Conservation (phyloP, 1,284 basidiomycete genomes). For the Microstroma glucosiphilum region DNA sequence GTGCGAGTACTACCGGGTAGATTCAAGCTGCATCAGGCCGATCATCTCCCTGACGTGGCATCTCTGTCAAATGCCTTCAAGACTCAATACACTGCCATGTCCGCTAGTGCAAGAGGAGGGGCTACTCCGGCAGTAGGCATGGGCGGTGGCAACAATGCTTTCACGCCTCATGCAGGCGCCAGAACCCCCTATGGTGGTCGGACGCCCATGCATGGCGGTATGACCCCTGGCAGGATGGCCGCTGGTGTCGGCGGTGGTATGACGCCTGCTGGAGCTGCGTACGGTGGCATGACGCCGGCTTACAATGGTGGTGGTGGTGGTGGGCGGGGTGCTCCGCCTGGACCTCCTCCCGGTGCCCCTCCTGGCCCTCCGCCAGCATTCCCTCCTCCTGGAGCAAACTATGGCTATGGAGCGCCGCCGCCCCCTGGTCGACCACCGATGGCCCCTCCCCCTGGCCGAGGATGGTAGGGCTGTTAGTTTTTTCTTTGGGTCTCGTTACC, state of each 20-base stretch:
- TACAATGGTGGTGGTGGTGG: constrained; percentile 6
- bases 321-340: constrained; percentile 15
- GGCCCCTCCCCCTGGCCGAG: constrained; percentile 12
- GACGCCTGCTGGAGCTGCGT: constrained; percentile 8
- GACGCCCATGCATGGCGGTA: constrained; percentile 14
- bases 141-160: constrained; percentile 22
- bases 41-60: constrained; percentile 44
- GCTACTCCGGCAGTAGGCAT: constrained; percentile 31
- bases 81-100: constrained; percentile 47
- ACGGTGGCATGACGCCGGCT: background rate
- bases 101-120: constrained; percentile 30
- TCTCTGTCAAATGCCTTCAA: constrained; percentile 49
- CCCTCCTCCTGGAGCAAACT: constrained; percentile 13
- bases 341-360: constrained; percentile 20
- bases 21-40: constrained; percentile 45
- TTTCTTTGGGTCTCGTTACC: no score
- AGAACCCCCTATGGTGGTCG: constrained; percentile 17
- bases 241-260: constrained; percentile 11
- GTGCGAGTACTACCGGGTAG: constrained; percentile 47
- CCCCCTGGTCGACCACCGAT: constrained; percentile 17
- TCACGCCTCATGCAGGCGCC: constrained; percentile 10
- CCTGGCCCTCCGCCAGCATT: constrained; percentile 21
- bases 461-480: background rate
- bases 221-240: constrained; percentile 1
- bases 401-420: constrained; percentile 22